Evolutionary conservation across 1,139 yeast genomes (phyloP).

Genomic region (Debaryomycetaceae sp.): DNA sequence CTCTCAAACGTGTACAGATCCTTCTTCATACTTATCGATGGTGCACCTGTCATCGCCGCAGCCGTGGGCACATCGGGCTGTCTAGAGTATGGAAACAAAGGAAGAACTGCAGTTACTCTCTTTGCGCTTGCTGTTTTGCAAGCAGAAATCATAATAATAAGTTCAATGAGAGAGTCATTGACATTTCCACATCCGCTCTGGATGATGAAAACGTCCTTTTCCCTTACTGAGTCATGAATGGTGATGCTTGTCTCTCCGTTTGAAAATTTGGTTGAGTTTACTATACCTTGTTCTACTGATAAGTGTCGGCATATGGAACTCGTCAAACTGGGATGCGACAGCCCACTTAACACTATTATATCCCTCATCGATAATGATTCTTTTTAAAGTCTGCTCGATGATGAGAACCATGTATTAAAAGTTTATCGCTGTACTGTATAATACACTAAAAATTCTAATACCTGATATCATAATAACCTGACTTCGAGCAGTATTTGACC

Average conservation of each 20-base stretch:
- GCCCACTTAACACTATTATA: constrained; percentile 72
- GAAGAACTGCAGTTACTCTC: constrained; percentile 91
- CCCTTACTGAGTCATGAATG: constrained; percentile 81
- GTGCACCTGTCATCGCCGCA: constrained; percentile 56
- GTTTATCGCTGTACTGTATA: constrained; percentile 1
- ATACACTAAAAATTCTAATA: constrained; percentile 30
- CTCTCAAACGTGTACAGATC: constrained; percentile 56
- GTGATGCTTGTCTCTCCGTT: constrained; percentile 93
- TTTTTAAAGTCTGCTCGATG: background rate
- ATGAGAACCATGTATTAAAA: background rate
- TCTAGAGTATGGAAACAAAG: constrained; percentile 91
- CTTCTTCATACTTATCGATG: constrained; percentile 38
- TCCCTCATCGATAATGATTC: constrained; percentile 52
- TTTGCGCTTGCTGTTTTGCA: constrained; percentile 95
- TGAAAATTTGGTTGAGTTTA: constrained; percentile 54
- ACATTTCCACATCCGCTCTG: constrained; percentile 86
- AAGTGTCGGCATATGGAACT: constrained; percentile 60
- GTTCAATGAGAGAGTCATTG: constrained; percentile 86
- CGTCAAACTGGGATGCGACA: constrained; percentile 67
- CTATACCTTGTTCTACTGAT: constrained; percentile 59
- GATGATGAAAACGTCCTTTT: constrained; percentile 85
- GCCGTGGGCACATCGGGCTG: constrained; percentile 95
- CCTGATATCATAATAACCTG: constrained; percentile 80
- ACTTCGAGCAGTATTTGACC: constrained; percentile 74
- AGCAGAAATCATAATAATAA: constrained; percentile 85